Evolutionary conservation across 768 basidiomycete genomes (phyloP).

Genomic region (Sporobolomyces pararoseus): DNA sequence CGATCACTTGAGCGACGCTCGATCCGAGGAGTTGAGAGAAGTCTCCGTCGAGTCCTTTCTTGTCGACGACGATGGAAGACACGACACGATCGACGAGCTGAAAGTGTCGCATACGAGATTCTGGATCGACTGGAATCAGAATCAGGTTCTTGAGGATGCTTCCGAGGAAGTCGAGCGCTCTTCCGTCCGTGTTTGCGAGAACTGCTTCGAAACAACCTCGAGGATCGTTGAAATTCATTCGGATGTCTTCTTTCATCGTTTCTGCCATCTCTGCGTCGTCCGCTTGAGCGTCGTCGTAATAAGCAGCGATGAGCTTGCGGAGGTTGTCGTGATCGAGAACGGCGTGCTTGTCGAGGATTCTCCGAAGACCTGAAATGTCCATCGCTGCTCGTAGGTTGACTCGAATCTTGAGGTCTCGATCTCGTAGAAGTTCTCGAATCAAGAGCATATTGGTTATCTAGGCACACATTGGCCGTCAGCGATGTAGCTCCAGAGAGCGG

Average conservation of each 20-base stretch:
- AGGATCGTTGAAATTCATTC: conserved; percentile 72
- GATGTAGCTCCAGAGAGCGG: not conserved
- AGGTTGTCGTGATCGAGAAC: conserved; percentile 74
- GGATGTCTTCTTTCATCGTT: conserved; percentile 56
- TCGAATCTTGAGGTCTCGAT: conserved; percentile 76
- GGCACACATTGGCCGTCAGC: conserved; percentile 4
- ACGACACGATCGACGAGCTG: conserved; percentile 85
- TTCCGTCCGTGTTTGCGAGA: conserved; percentile 67
- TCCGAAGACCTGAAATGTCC: conserved; percentile 76
- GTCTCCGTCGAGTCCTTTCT: conserved; percentile 56
- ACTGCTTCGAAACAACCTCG: conserved; percentile 84
- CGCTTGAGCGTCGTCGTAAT: conserved; percentile 69
- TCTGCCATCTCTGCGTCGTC: conserved; percentile 63
- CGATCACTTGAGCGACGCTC: conserved; percentile 81
- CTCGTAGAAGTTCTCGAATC: conserved; percentile 64
- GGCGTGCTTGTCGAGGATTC: conserved; percentile 65
- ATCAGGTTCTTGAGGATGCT: conserved; percentile 92
- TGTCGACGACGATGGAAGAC: conserved; percentile 85
- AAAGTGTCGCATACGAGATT: conserved; percentile 77
- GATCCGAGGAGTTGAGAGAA: conserved; percentile 75
- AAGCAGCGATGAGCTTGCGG: conserved; percentile 63
- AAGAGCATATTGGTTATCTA: conserved; percentile 61
- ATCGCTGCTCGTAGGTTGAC: conserved; percentile 82
- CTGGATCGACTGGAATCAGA: conserved; percentile 82
- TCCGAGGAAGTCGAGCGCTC: conserved; percentile 76